Evolutionary conservation across 116 monocot genomes (phyloP), one percentile per base, ranked within the genome.

Genomic region (Thalassia testudinum): DNA sequence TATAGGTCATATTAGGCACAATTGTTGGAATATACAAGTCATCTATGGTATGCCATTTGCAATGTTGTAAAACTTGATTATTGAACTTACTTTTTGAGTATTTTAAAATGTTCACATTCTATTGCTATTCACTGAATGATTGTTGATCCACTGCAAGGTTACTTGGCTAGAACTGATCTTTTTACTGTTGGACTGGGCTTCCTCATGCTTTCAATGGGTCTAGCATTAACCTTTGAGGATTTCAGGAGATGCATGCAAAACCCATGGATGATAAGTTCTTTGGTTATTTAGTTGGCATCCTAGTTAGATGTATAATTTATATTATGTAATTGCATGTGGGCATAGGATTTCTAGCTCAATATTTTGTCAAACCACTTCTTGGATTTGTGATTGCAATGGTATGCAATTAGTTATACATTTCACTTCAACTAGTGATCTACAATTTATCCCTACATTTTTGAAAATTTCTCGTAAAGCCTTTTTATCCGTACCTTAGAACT

Each of bases 141-240:
- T n/a, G n/a, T n/a, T 34, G 20, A 29, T n/a, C n/a, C n/a, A n/a
- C n/a, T n/a, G n/a, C n/a, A 47, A 95, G 95, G 95, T 95, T 37
- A 95, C 88, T 27, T 95, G 95, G 95, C 62, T 95, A 67, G 75
- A 70, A 95, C 95, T 12, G 95, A 95, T 45, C 81, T 95, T 30
- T 95, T 95, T 66, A 95, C 95, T 30, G 57, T 95, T 52, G 95
- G 95, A 43, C 65, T 95, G 66, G 89, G 95, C 43, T 88, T 95
- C 49, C 85, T 95, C 11, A 95, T 95, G 95, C 82, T 95, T 23
- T 95, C 89, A 30, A 88, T 95, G 95, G 95, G 95, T 53, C 57
- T 95, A 26, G 88, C 88, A 23, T 65, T 95, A 68, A 95, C 95
- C 18, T 95, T 95, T 64, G 89, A 95, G 29, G 95, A 95, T 71